phyloP scores from a whole-genome alignment of 2,329 filamentous ascomycete genomes.

The Cercospora janseana region DNA sequence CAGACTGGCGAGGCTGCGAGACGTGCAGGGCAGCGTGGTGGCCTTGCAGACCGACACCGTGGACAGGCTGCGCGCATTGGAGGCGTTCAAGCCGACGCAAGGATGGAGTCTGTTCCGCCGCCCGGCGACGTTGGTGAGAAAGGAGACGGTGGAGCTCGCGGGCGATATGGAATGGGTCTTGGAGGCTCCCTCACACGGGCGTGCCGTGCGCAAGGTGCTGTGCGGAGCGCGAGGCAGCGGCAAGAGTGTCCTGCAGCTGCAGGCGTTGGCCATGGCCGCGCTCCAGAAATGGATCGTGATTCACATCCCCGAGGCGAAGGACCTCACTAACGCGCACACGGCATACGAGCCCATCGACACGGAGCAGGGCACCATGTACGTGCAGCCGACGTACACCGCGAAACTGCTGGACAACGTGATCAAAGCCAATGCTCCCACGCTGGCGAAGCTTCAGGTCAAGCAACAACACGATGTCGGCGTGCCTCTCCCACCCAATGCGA shows the following conservation, averaged over 20 bases:
- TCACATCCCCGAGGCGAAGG: constrained; percentile 85
- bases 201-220: constrained; percentile 60
- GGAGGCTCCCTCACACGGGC: constrained; percentile 47
- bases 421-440: constrained; percentile 67
- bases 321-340: constrained; percentile 75
- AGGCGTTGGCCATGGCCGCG: constrained; percentile 78
- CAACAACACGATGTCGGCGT: constrained; percentile 59
- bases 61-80: constrained; percentile 76
- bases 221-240: constrained; percentile 72
- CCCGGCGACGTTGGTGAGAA: constrained; percentile 74
- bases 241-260: constrained; percentile 82
- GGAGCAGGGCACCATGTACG: constrained; percentile 56
- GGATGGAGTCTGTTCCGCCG: constrained; percentile 82
- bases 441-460: constrained; percentile 55
- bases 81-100: constrained; percentile 89
- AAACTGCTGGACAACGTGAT: constrained; percentile 70
- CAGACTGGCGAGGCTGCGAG: constrained; percentile 41
- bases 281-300: constrained; percentile 86
- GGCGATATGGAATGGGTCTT: constrained; percentile 39
- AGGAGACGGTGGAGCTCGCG: constrained; percentile 72
- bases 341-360: constrained; percentile 71
- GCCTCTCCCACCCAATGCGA: constrained; percentile 56
- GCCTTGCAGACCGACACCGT: constrained; percentile 67
- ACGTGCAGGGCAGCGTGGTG: constrained; percentile 64
- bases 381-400: constrained; percentile 75